A percentile compares a stretch with the other conserved stretches of the same genome.
Evolutionary conservation across 208 protist genomes (phyloP).

Genomic region (Leishmania tarentolae): DNA sequence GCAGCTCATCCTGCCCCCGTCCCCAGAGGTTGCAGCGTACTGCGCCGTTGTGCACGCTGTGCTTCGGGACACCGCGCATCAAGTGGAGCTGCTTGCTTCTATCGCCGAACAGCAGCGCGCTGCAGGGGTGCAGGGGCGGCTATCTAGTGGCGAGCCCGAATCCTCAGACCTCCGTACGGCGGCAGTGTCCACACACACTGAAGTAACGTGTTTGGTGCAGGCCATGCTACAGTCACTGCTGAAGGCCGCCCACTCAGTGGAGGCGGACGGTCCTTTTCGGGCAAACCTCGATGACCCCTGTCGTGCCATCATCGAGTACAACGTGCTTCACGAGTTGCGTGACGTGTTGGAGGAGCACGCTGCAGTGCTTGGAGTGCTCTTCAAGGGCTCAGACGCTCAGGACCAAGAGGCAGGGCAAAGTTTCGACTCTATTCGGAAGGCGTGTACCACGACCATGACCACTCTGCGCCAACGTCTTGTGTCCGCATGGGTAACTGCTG

Average conservation of each 20-base stretch:
- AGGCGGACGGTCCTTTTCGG: constrained; percentile 29
- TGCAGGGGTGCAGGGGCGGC: not conserved
- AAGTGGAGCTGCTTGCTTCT: constrained; percentile 52
- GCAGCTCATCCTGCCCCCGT: constrained; percentile 58
- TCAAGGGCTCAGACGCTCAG: not conserved
- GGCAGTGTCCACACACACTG: not conserved
- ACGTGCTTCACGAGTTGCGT: constrained; percentile 48
- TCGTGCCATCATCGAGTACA: constrained; percentile 47
- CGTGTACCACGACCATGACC: constrained; percentile 17
- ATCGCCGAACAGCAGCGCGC: constrained; percentile 34
- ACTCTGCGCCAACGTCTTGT: constrained; percentile 22
- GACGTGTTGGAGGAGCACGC: constrained; percentile 41
- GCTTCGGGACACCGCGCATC: constrained; percentile 49
- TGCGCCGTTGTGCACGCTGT: constrained; percentile 43
- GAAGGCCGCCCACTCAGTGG: constrained; percentile 21
- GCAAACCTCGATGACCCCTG: constrained; percentile 59
- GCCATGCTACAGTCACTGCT: constrained; percentile 50
- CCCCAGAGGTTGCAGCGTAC: constrained; percentile 61
- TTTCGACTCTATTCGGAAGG: constrained; percentile 16
- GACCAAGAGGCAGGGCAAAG: not conserved
- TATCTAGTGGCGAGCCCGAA: not conserved
- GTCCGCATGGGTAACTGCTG: constrained; percentile 16
- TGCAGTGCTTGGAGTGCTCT: constrained; percentile 21
- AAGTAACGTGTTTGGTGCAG: constrained; percentile 8
- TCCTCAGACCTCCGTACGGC: not conserved